These are phyloP conservation scores for Paecilomyces sp. DNA, from an alignment of 2,329 filamentous ascomycete species.

Conservation along the genomic window DNA sequence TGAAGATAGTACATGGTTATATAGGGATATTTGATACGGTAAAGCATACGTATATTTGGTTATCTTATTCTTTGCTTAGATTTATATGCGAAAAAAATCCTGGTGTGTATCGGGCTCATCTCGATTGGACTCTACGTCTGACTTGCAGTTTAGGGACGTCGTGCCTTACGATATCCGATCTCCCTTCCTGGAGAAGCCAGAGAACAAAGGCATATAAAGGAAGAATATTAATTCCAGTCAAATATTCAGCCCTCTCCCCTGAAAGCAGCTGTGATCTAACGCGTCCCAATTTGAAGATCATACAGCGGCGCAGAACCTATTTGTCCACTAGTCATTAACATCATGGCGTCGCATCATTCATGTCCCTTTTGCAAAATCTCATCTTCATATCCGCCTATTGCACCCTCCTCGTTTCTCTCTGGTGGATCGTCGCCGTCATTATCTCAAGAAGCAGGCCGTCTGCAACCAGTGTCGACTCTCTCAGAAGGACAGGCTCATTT, in stretches of 20 bases:
- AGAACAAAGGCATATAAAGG: too few species aligned
- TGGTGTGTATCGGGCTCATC: neutral
- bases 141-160: neutral
- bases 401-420: slow-evolving; percentile 16
- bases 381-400: slow-evolving; percentile 38
- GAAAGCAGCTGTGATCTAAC: too few species aligned
- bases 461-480: neutral
- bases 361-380: slow-evolving; percentile 57
- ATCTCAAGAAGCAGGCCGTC: slow-evolving; percentile 20
- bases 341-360: neutral
- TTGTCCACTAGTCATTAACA: neutral
- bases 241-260: too few species aligned
- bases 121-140: neutral
- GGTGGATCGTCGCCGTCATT: slow-evolving; percentile 13
- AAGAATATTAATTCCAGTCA: neutral
- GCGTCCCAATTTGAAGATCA: too few species aligned
- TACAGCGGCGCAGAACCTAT: neutral
- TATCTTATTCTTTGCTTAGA: neutral
- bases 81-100: neutral
- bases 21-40: neutral
- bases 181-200: too few species aligned
- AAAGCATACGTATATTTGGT: neutral
- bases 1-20: neutral
- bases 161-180: neutral
- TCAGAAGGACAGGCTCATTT: slow-evolving; percentile 38